Percentiles rank a stretch among this genome's conserved stretches.
Evolutionary conservation across 2,329 filamentous ascomycete species (phyloP).

Genomic region (Colletotrichum cuscutae): DNA sequence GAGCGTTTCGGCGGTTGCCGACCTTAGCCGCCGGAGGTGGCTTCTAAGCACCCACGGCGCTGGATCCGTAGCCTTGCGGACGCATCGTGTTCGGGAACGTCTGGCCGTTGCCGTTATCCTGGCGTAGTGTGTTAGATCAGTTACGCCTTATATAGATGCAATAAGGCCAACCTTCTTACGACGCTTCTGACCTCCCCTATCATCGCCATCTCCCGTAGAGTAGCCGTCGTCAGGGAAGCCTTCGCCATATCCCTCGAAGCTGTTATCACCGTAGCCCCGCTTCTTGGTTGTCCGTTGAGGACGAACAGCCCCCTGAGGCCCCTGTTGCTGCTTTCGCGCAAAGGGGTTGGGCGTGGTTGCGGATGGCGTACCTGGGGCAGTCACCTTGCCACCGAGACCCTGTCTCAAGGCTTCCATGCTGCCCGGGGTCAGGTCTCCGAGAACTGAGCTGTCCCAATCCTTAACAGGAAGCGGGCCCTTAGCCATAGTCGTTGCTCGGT

Average conservation of each 20-base stretch:
- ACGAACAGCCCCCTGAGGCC: slow-evolving; percentile 47
- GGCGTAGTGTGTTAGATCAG: slow-evolving; percentile 52
- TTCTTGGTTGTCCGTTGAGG: slow-evolving; percentile 77
- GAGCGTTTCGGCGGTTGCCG: neutral
- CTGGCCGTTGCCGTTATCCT: slow-evolving; percentile 57
- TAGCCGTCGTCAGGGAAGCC: slow-evolving; percentile 79
- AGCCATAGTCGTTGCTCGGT: slow-evolving; percentile 65
- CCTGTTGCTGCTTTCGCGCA: slow-evolving; percentile 32
- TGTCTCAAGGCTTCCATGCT: slow-evolving; percentile 51
- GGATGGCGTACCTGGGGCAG: slow-evolving; percentile 64
- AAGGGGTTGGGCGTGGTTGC: slow-evolving; percentile 42
- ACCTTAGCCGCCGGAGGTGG: neutral
- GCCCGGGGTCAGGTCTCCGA: slow-evolving; percentile 64
- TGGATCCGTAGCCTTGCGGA: slow-evolving; percentile 66
- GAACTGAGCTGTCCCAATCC: slow-evolving; percentile 67
- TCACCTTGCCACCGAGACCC: slow-evolving; percentile 56
- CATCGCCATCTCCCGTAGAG: slow-evolving; percentile 78
- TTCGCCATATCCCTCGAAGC: slow-evolving; percentile 80
- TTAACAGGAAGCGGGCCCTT: slow-evolving; percentile 66
- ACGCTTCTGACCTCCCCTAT: slow-evolving; percentile 66
- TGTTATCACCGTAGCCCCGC: slow-evolving; percentile 79
- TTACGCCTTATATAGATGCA: slow-evolving; percentile 37
- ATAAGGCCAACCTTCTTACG: slow-evolving; percentile 68
- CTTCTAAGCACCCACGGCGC: slow-evolving; percentile 65
- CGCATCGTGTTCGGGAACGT: slow-evolving; percentile 56